phyloP scores from a whole-genome alignment of 2,329 filamentous ascomycete genomes.

The Alternaria ventricosa region DNA sequence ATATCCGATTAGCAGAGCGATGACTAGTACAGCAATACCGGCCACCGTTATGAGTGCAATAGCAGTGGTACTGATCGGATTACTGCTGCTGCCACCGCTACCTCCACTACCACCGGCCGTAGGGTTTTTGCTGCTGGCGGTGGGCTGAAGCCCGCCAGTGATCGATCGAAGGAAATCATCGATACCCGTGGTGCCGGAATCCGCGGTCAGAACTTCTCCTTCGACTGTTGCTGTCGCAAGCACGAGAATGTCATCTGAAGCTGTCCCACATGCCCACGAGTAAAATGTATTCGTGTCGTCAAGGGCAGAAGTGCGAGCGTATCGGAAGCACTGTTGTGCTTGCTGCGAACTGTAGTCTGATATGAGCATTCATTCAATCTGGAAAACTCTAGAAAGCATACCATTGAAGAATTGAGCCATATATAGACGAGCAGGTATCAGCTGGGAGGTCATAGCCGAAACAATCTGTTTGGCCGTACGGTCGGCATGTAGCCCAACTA shows the following conservation, averaged over 20 bases:
- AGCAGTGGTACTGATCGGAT: not conserved
- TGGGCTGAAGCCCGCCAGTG: not conserved
- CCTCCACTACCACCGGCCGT: not conserved
- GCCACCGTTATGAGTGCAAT: slow-evolving; percentile 3
- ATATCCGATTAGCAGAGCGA: not conserved
- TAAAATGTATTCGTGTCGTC: not conserved
- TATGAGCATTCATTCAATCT: not conserved
- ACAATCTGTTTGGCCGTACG: slow-evolving; percentile 4
- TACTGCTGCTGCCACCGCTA: not conserved
- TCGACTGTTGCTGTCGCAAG: slow-evolving; percentile 2
- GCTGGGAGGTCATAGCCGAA: slow-evolving; percentile 1
- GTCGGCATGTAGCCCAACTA: slow-evolving; percentile 1
- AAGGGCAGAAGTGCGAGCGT: slow-evolving; percentile 4
- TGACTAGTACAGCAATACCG: not conserved
- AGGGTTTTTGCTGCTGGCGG: not conserved
- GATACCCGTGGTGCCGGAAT: not conserved
- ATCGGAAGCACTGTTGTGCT: slow-evolving; percentile 4
- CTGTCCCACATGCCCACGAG: slow-evolving; percentile 4
- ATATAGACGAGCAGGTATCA: not conserved
- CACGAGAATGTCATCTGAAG: slow-evolving; percentile 6
- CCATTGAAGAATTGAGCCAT: slow-evolving; percentile 9
- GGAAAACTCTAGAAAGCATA: not conserved
- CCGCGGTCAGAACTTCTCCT: not conserved
- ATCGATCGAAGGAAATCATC: not conserved
- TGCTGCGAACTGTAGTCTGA: not conserved